Evolutionary conservation across 2,329 filamentous ascomycete species (phyloP).

Genomic region (Diaporthe citri): DNA sequence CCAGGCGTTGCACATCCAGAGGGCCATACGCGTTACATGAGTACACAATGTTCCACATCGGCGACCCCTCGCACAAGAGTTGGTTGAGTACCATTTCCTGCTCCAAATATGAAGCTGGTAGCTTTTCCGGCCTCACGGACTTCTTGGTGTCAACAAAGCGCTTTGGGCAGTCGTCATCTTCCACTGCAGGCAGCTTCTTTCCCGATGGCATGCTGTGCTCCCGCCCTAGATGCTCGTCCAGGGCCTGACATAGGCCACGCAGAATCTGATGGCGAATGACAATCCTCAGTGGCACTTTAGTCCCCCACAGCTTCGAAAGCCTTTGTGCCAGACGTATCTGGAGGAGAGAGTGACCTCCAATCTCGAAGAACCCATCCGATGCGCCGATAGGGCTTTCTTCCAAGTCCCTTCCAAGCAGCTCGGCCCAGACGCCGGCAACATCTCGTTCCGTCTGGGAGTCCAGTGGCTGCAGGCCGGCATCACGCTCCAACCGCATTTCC

Average conservation of each 20-base stretch:
- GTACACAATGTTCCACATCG: conserved; percentile 14
- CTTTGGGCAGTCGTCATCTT: too few relatives aligned
- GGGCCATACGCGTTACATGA: background rate
- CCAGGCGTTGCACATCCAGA: background rate
- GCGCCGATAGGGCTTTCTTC: background rate
- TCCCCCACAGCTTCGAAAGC: background rate
- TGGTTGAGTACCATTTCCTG: conserved; percentile 16
- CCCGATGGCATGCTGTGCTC: too few relatives aligned
- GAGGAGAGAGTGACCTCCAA: conserved; percentile 2
- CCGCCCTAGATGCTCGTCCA: background rate
- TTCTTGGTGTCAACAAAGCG: background rate
- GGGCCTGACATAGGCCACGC: background rate
- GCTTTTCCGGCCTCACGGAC: background rate
- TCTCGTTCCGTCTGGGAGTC: background rate
- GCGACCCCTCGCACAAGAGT: background rate
- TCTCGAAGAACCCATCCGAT: conserved; percentile 5
- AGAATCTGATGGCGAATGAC: background rate
- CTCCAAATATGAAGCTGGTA: background rate
- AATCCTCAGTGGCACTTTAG: background rate
- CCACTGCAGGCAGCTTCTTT: background rate
- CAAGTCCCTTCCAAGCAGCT: background rate
- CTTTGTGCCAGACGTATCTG: conserved; percentile 5
- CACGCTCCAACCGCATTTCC: background rate
- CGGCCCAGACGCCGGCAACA: background rate
- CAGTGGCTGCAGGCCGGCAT: background rate